Conservation (phyloP, 306 rosid species). For the Malus fusca region DNA sequence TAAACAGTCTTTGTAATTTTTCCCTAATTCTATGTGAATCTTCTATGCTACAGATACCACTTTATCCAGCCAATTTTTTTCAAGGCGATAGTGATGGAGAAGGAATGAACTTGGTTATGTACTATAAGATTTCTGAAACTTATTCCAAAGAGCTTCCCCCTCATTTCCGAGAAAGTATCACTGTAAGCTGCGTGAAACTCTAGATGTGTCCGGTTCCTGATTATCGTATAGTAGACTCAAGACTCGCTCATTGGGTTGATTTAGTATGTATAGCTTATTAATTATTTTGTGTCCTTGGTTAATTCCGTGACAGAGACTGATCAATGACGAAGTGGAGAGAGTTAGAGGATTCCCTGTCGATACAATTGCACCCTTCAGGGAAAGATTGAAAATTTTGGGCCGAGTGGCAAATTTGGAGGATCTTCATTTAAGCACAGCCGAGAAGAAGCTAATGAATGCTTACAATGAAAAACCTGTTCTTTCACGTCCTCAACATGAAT, state of each 20-base stretch:
- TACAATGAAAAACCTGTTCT: constrained; percentile 97
- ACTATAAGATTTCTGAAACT: constrained; percentile 75
- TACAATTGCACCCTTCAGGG: constrained; percentile 77
- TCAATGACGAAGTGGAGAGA: constrained; percentile 94
- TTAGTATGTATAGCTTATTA: background rate
- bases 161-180: constrained; percentile 61
- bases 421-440: constrained; percentile 67
- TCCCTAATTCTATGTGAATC: constrained; percentile 4
- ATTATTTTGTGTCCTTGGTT: constrained; percentile 6
- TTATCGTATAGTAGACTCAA: background rate
- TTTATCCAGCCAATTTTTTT: constrained; percentile 70
- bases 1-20: background rate
- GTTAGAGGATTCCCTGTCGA: constrained; percentile 91
- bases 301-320: constrained; percentile 53
- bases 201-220: background rate
- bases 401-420: constrained; percentile 70
- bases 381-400: constrained; percentile 84
- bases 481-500: constrained; percentile 96
- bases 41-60: constrained; percentile 65
- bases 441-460: constrained; percentile 84
- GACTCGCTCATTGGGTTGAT: background rate
- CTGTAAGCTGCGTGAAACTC: constrained; percentile 41
- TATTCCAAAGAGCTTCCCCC: constrained; percentile 68
- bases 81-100: constrained; percentile 94
- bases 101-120: constrained; percentile 85